Base-by-base conservation (phyloP, 164 flowering plant genomes). In the Vitis amurensis region DNA sequence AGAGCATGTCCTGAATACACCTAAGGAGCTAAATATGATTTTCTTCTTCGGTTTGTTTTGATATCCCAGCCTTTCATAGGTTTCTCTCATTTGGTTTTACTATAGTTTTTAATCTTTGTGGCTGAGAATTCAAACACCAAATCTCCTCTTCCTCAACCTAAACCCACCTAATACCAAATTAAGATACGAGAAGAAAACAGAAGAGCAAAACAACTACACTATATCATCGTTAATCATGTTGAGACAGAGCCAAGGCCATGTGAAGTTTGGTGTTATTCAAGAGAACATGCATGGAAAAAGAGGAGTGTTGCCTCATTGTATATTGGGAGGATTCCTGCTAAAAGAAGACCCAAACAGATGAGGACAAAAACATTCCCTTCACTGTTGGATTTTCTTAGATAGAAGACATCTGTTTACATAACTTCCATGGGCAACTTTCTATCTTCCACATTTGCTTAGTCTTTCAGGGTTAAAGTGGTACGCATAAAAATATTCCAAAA, bases 141-240 rank as follows among this genome's bases (percentile, higher is more conserved):
- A 55, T 60, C 56, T 69, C 64, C 67, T 65, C 60, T 68, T 8
- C 71, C 80, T 57, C 53, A 73, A 85, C 86, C 89, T 68, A 87
- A 84, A 78, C 88, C 74, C 79, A 89, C 92, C 92, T 82, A 89
- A 89, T 76, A 75, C 83, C 60, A 44, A 68, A 70, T 75, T 73
- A 72, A 67, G 82, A 77, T 72, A 83, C 72, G 78, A 65, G 84
- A 87, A 86, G 74, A 83, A 77, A 81, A 88, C 88, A 87, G 62
- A 74, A 53, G 59, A 78, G 50, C 57, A 67, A 63, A 84, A 79
- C 85, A 58, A 77, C 83, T 74, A 75, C 82, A 63, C 64, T 73
- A 71, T n/a, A 71, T 62, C 47, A 72, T 70, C 69, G 71, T 65
- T 51, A 68, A 51, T 65, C 69, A 74, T 76, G 57, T 63, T 71